Conservation (phyloP, 192 early-diverging fungal species). For the Linnemannia elongata region DNA sequence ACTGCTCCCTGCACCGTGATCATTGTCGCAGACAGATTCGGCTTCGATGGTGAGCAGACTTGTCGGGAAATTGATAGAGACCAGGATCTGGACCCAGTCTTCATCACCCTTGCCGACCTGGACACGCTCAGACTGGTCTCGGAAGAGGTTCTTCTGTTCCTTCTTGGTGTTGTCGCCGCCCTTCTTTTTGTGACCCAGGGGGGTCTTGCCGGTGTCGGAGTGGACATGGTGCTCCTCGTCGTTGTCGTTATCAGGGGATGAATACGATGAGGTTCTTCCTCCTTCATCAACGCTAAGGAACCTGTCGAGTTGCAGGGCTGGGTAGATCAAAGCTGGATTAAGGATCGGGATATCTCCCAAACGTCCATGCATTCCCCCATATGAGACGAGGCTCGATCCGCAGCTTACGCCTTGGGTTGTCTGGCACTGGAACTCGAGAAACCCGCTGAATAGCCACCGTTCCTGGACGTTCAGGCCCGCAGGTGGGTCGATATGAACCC, state of each 20-base stretch:
- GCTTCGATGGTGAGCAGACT: conserved; percentile 42
- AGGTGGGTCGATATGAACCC: conserved; percentile 19
- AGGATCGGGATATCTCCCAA: conserved; percentile 32
- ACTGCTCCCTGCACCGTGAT: neutral
- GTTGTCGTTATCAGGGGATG: neutral
- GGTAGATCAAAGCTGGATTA: conserved; percentile 29
- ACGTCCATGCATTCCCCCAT: conserved; percentile 48
- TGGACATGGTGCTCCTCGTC: neutral
- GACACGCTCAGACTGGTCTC: conserved; percentile 24
- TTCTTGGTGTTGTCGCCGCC: neutral
- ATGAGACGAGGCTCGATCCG: conserved; percentile 37
- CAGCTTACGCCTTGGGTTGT: neutral
- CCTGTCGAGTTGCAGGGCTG: conserved; percentile 30
- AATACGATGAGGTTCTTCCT: neutral
- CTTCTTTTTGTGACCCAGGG: conserved; percentile 1
- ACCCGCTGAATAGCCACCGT: conserved; percentile 45
- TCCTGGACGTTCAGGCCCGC: conserved; percentile 14
- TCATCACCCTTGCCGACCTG: conserved; percentile 22
- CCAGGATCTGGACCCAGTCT: conserved; percentile 42
- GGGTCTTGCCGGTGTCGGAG: neutral
- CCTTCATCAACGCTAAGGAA: neutral
- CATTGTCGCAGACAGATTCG: conserved; percentile 37
- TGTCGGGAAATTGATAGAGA: conserved; percentile 50
- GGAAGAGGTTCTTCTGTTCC: conserved; percentile 21
- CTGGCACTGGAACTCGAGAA: conserved; percentile 25